Percentiles rank a stretch among this genome's conserved stretches.
These are phyloP conservation scores for Quillaja saponaria DNA, from an alignment of 306 rosid species.

Conservation along the genomic window DNA sequence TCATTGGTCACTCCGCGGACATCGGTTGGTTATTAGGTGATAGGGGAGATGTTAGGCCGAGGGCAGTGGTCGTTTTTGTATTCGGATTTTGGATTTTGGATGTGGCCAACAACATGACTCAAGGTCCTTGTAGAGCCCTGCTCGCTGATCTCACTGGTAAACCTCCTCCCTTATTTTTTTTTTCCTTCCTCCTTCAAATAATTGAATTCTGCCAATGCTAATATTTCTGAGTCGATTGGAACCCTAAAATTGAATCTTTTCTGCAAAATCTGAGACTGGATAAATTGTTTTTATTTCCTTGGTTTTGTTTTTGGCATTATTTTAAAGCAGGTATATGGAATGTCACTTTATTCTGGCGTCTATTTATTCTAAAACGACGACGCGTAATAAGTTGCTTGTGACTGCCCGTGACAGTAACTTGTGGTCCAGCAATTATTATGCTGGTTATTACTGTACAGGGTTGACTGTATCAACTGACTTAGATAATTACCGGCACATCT, in stretches of 20 bases:
- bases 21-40: constrained; percentile 79
- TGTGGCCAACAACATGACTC: constrained; percentile 75
- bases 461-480: constrained; percentile 27
- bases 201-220: constrained; percentile 9
- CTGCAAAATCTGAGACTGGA: neutral
- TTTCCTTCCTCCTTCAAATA: neutral
- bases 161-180: neutral
- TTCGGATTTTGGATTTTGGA: constrained; percentile 89
- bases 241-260: constrained; percentile 9
- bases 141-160: constrained; percentile 92
- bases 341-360: too few relatives aligned
- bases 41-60: constrained; percentile 41
- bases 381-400: neutral
- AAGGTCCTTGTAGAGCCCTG: constrained; percentile 85
- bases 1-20: constrained; percentile 83
- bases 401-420: neutral
- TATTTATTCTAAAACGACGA: neutral
- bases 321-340: too few relatives aligned
- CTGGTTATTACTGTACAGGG: too few relatives aligned
- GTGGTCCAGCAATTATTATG: neutral
- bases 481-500: constrained; percentile 9
- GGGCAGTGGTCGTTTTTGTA: constrained; percentile 63
- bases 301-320: too few relatives aligned
- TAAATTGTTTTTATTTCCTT: too few relatives aligned
- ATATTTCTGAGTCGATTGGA: neutral